These are phyloP conservation scores for Alternaria hordeiaustralica DNA, from an alignment of 2,329 filamentous ascomycete genomes.

Conservation along the genomic window DNA sequence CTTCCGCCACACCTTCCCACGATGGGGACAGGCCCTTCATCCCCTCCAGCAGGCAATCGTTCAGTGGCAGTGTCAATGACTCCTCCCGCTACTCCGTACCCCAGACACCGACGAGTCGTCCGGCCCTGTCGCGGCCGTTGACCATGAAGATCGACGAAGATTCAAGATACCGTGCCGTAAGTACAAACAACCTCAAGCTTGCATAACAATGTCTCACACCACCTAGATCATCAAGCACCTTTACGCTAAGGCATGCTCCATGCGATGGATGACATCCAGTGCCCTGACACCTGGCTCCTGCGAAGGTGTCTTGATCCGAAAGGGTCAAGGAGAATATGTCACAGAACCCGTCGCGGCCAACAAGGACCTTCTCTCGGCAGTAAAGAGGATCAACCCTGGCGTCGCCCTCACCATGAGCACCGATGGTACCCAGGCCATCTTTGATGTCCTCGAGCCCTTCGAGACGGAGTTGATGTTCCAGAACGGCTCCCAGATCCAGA, in stretches of 20 bases:
- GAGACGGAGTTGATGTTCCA: constrained; percentile 52
- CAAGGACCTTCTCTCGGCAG: constrained; percentile 50
- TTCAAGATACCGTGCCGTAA: constrained; percentile 31
- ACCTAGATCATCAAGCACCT: constrained; percentile 39
- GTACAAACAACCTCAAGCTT: background rate
- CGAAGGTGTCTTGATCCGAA: constrained; percentile 74
- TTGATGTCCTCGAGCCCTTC: constrained; percentile 49
- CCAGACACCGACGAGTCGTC: constrained; percentile 15
- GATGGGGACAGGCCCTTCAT: constrained; percentile 7
- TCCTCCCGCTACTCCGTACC: constrained; percentile 9
- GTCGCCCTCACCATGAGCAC: constrained; percentile 60
- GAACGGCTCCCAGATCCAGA: constrained; percentile 55
- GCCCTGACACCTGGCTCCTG: constrained; percentile 16
- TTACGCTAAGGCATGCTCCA: constrained; percentile 30
- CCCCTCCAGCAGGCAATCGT: constrained; percentile 18
- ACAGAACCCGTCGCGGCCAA: constrained; percentile 51
- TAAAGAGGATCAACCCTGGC: constrained; percentile 54
- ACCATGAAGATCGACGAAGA: constrained; percentile 34
- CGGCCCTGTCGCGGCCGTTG: constrained; percentile 14
- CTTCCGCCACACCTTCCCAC: constrained; percentile 5
- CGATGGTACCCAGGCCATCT: constrained; percentile 55
- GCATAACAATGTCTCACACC: background rate
- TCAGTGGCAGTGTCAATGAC: constrained; percentile 14
- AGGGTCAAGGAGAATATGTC: constrained; percentile 72
- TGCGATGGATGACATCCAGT: constrained; percentile 29